Percentiles rank a stretch among this genome's conserved stretches.
Evolutionary conservation across 257 asterid genomes (phyloP).

Genomic region (Lavandula angustifolia): DNA sequence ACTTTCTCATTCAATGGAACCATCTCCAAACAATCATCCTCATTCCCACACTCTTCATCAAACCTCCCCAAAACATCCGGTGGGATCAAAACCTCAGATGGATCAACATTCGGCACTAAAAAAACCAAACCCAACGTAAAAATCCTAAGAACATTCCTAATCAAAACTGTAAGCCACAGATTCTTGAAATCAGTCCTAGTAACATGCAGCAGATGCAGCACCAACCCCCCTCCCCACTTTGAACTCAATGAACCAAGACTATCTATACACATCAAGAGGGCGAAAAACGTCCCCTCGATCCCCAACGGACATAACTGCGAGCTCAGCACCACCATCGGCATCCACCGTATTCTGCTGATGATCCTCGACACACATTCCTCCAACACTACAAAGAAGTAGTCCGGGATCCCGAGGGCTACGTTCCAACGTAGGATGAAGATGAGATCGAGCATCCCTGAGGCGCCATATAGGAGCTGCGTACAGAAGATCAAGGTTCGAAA

Average conservation of each 20-base stretch:
- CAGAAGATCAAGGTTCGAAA: conserved; percentile 49
- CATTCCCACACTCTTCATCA: conserved; percentile 19
- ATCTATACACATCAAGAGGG: conserved; percentile 68
- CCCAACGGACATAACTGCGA: conserved; percentile 64
- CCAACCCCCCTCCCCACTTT: conserved; percentile 64
- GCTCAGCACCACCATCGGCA: conserved; percentile 74
- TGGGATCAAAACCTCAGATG: conserved; percentile 37
- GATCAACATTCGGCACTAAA: conserved; percentile 49
- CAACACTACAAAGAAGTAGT: conserved; percentile 49
- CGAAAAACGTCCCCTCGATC: conserved; percentile 74
- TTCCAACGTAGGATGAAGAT: conserved; percentile 60
- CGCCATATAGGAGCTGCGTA: conserved; percentile 53
- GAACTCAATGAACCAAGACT: conserved; percentile 59
- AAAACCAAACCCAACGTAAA: conserved; percentile 52
- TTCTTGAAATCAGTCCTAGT: conserved; percentile 58
- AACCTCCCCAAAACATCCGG: conserved; percentile 11
- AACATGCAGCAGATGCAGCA: conserved; percentile 56
- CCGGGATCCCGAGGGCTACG: conserved; percentile 61
- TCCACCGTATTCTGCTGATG: conserved; percentile 57
- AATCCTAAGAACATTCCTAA: conserved; percentile 50
- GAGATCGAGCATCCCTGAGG: conserved; percentile 62
- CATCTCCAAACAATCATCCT: conserved; percentile 38
- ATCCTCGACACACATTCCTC: conserved; percentile 56
- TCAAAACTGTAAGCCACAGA: conserved; percentile 52
- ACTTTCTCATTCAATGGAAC: conserved; percentile 39